Evolutionary conservation across 257 asterid species (phyloP).

Genomic region (Gentiana straminea): DNA sequence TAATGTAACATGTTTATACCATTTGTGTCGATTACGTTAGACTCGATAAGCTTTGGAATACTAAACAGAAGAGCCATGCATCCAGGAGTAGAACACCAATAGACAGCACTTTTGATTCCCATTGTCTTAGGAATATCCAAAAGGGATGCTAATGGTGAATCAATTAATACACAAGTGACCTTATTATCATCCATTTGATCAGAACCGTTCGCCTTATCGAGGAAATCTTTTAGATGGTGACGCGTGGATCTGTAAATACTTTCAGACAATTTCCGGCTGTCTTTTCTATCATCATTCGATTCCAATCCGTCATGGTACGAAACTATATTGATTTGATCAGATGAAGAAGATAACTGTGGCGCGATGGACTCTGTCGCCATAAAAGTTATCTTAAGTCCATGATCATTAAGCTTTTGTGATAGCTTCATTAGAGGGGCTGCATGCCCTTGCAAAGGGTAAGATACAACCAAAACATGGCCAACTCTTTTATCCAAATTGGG

Average conservation of each 20-base stretch:
- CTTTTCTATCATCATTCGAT: conserved; percentile 11
- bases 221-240: conserved; percentile 8
- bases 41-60: conserved; percentile 24
- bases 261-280: neutral
- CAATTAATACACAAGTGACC: conserved; percentile 33
- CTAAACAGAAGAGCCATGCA: conserved; percentile 34
- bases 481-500: no score
- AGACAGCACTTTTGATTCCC: conserved; percentile 30
- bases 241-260: conserved; percentile 12
- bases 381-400: conserved; percentile 33
- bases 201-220: conserved; percentile 11
- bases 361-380: conserved; percentile 19
- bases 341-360: conserved; percentile 10
- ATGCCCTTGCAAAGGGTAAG: conserved; percentile 48
- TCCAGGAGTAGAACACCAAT: conserved; percentile 47
- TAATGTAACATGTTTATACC: conserved; percentile 16
- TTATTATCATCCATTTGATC: conserved; percentile 1
- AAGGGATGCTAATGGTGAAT: conserved; percentile 25
- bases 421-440: conserved; percentile 37
- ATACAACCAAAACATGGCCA: conserved; percentile 32
- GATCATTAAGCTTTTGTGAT: conserved; percentile 24
- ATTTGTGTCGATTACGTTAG: conserved; percentile 20
- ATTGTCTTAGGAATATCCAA: conserved; percentile 31
- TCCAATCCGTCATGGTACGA: conserved; percentile 25
- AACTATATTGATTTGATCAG: neutral